Base-by-base conservation (phyloP, 371 early-diverging fungal species). In the Zychaea mexicana region DNA sequence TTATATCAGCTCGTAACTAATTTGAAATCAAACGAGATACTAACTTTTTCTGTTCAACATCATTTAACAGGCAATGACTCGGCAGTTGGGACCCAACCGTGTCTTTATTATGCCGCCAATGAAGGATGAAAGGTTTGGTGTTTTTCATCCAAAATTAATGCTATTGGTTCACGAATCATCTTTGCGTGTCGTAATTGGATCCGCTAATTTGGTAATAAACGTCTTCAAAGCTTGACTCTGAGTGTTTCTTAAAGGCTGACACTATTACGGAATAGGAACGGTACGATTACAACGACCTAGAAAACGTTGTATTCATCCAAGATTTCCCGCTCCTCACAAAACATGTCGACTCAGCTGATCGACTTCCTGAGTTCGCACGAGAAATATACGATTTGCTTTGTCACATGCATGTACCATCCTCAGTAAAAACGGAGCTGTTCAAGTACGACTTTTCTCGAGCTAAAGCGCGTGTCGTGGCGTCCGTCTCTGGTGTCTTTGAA, bases 271-370 rank as follows among this genome's bases (percentile, higher is more conserved):
- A n/a, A 21, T 45, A 76, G 80, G 75, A 70, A 42, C 42, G 59
- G 0, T 81, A 75, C 26, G 82, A 81, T 62, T 81, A 78, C 32
- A 69, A 70, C 28, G 78, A 78, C 1, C 55, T 81, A 27, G 82
- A 81, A 32, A 81, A 81, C 64, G 82, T 78, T 12, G 73, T 81
- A 1, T 81, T 81, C 49, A 78, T 81, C 3, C 82, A 81, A 58
- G 82, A 81, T 57, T 81, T 81, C 21, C 78, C 78, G 3, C 32
- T 45, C 12, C 57, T 59, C 0, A n/a, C 46, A 19, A n/a, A 56
- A 22, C 52, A 71, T 3, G 45, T 24, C 17, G 22, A 52, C 8
- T 54, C 42, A 19, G 19, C 22, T 13, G 31, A 26, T 3, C 21
- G 60, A 0, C 28, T 81, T 6, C 75, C 79, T 10, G 42, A 33